These are phyloP conservation scores for Kwoniella dejecticola DNA, from an alignment of 768 basidiomycete genomes.

Conservation along the genomic window DNA sequence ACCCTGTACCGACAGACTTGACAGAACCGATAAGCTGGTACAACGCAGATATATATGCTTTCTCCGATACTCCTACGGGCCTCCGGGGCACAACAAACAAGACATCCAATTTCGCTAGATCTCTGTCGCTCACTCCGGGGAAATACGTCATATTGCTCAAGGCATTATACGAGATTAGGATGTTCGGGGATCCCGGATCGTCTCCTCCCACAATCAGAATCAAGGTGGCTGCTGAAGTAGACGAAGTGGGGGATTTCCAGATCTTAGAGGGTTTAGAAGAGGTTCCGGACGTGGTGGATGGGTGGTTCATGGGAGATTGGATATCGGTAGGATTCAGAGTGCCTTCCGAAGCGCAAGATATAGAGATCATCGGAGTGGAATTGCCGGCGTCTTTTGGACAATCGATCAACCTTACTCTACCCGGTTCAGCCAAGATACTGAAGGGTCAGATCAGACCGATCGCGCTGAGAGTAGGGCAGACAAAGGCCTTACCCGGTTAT, in stretches of 20 bases:
- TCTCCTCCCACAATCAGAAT: slow-evolving; percentile 64
- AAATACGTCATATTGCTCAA: slow-evolving; percentile 72
- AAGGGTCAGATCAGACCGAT: slow-evolving; percentile 29
- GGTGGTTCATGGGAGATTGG: slow-evolving; percentile 69
- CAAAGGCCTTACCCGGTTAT: not conserved
- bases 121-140: slow-evolving; percentile 60
- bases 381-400: not conserved
- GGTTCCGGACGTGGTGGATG: slow-evolving; percentile 70
- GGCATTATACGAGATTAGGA: slow-evolving; percentile 84
- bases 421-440: not conserved
- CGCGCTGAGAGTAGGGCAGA: slow-evolving; percentile 14
- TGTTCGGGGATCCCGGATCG: slow-evolving; percentile 73
- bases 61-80: slow-evolving; percentile 56
- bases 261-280: slow-evolving; percentile 62
- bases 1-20: slow-evolving; percentile 26
- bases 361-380: slow-evolving; percentile 16
- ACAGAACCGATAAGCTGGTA: slow-evolving; percentile 64
- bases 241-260: slow-evolving; percentile 34
- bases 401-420: slow-evolving; percentile 4
- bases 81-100: slow-evolving; percentile 56
- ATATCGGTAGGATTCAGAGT: slow-evolving; percentile 63
- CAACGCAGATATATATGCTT: slow-evolving; percentile 80
- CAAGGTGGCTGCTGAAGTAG: slow-evolving; percentile 60
- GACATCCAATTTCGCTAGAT: slow-evolving; percentile 60
- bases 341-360: slow-evolving; percentile 59